Conservation (phyloP, 2,329 filamentous ascomycete genomes). For the Berkeleyomyces basicola region DNA sequence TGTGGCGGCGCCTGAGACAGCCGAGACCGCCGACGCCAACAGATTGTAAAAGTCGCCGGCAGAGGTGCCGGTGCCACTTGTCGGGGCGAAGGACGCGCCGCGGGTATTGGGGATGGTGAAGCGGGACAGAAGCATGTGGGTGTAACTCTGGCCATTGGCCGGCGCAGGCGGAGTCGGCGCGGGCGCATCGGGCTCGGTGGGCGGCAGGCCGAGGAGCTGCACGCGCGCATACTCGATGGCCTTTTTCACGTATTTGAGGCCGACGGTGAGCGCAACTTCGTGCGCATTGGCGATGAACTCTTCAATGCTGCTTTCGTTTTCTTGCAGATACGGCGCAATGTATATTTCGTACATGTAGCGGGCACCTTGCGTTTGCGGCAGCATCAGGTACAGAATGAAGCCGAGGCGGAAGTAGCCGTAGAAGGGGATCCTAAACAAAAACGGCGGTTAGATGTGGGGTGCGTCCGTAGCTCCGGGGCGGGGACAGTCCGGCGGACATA, state of each 20-base stretch:
- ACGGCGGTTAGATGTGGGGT: constrained; percentile 2
- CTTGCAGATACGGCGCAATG: constrained; percentile 71
- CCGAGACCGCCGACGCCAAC: constrained; percentile 56
- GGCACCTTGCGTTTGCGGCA: constrained; percentile 94
- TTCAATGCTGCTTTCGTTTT: constrained; percentile 82
- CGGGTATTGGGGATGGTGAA: constrained; percentile 56
- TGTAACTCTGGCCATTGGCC: constrained; percentile 42
- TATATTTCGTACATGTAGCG: constrained; percentile 70
- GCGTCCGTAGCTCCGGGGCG: neutral
- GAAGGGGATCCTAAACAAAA: constrained; percentile 55
- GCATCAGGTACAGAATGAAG: constrained; percentile 83
- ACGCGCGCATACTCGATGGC: constrained; percentile 57
- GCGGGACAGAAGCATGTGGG: constrained; percentile 64
- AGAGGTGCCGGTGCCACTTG: constrained; percentile 23
- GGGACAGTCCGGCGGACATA: constrained; percentile 21
- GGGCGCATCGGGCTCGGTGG: constrained; percentile 26
- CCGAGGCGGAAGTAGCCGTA: constrained; percentile 80
- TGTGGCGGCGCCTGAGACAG: constrained; percentile 33
- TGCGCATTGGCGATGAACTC: constrained; percentile 72
- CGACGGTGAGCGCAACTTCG: constrained; percentile 58
- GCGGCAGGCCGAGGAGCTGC: constrained; percentile 61
- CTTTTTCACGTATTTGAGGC: constrained; percentile 57
- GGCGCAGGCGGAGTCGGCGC: constrained; percentile 24
- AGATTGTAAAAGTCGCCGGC: constrained; percentile 59
- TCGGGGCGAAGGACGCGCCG: constrained; percentile 19